Evolutionary conservation across 2,329 filamentous ascomycete genomes (phyloP), one percentile per base, ranked within the genome.

Genomic region (Botrytis pseudocinerea): DNA sequence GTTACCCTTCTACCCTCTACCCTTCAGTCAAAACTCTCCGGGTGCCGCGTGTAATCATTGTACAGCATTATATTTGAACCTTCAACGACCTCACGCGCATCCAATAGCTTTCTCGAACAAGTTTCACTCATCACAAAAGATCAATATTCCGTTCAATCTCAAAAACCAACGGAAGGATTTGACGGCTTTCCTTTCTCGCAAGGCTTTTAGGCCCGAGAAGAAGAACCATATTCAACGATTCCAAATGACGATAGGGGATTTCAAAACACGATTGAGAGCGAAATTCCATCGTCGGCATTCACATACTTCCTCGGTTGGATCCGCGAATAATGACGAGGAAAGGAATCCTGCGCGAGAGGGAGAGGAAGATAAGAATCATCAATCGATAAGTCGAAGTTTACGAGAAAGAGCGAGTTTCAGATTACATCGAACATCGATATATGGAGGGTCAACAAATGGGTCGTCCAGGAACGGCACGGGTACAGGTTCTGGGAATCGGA

Each of bases 231-330:
- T 54, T 40, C 44, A 20, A 20, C 7, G 18, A 8, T 40, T 48
- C 38, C 61, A 51, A 62, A 73, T 73, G 66, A 69, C 66, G 48
- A 73, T 73, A 46, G 68, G 66, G 25, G 71, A 73, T 70, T 64
- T 73, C 1, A 73, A 73, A 70, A 69, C 51, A 32, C 54, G 71
- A 63, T 64, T 73, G 48, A 64, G 69, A 59, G 71, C 71, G 28
- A 73, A 70, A 59, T 73, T 73, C n/a, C 51, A 69, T n/a, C 71
- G 71, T 35, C 70, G 71, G 40, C 40, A 57, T 70, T 73, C 71
- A 46, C 60, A 69, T 32, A 38, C 57, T 18, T 63, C 66, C 14
- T 70, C 59, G 10, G 46, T 38, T 14, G 42, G 59, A 44, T 73
- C 71, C 14, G 46, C 44, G 40, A 57, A 73, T 16, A 48, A 73